phyloP scores from a whole-genome alignment of 2,329 filamentous ascomycete genomes.

The Neonectria faginata region DNA sequence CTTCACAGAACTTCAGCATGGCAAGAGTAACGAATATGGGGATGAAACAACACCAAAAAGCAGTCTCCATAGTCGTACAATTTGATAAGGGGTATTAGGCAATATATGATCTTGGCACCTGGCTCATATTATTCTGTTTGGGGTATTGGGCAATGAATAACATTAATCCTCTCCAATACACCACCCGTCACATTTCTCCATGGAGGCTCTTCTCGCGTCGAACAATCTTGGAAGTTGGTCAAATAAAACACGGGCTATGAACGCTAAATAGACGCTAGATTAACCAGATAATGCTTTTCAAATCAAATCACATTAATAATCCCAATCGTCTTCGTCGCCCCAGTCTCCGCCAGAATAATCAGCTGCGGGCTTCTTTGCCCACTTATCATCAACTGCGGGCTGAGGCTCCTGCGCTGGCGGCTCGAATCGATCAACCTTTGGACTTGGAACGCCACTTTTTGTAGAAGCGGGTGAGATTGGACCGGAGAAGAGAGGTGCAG shows the following conservation, averaged over 20 bases:
- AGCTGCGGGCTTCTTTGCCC: slow-evolving; percentile 41
- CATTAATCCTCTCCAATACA: slow-evolving; percentile 1
- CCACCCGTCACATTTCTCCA: neutral
- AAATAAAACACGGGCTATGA: slow-evolving; percentile 8
- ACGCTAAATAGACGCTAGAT: slow-evolving; percentile 20
- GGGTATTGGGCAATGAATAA: slow-evolving; percentile 1
- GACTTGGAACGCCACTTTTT: slow-evolving; percentile 12
- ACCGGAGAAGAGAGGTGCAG: slow-evolving; percentile 21
- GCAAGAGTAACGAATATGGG: neutral
- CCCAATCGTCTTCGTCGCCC: slow-evolving; percentile 45
- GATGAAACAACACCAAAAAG: neutral
- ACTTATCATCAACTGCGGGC: slow-evolving; percentile 35
- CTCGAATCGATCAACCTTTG: slow-evolving; percentile 16
- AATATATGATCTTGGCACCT: neutral
- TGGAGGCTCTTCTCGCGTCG: neutral
- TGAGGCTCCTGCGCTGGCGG: slow-evolving; percentile 8
- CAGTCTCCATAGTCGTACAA: no score
- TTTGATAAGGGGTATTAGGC: no score
- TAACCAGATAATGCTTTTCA: neutral
- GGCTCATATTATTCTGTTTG: neutral
- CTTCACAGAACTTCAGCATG: neutral
- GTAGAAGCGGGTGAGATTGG: slow-evolving; percentile 17
- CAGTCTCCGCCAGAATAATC: slow-evolving; percentile 45
- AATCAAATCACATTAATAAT: slow-evolving; percentile 34
- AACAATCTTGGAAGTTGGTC: slow-evolving; percentile 22